Evolutionary conservation across 331 rosid genomes (phyloP).

Genomic region (Saraca asoca): DNA sequence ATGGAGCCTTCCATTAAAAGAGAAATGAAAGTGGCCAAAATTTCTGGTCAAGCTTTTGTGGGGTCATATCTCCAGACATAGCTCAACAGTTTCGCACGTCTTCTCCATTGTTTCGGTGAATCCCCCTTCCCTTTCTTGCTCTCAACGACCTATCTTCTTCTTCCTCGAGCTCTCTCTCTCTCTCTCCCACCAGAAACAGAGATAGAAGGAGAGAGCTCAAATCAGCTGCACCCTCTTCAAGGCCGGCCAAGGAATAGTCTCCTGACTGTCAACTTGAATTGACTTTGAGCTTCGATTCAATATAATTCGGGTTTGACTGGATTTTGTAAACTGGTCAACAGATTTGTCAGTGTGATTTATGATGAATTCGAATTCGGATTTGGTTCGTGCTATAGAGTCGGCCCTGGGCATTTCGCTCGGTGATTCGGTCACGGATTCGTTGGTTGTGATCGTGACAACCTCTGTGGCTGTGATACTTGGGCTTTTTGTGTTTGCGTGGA

Average conservation of each 20-base stretch:
- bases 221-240: neutral
- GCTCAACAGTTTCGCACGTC: neutral
- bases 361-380: conserved; percentile 64
- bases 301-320: conserved; percentile 30
- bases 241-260: too few relatives aligned
- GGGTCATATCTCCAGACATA: conserved; percentile 1
- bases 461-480: conserved; percentile 65
- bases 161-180: conserved; percentile 14
- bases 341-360: neutral
- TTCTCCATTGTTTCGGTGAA: conserved; percentile 14
- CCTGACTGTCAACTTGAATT: neutral
- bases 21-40: neutral
- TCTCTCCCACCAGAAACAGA: conserved; percentile 30
- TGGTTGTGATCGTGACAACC: conserved; percentile 54
- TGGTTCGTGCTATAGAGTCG: conserved; percentile 63
- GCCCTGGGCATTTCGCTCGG: conserved; percentile 68
- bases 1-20: neutral
- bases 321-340: too few relatives aligned
- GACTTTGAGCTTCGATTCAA: conserved; percentile 41
- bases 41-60: conserved; percentile 10
- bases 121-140: conserved; percentile 28
- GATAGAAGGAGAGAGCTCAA: conserved; percentile 23
- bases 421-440: conserved; percentile 64
- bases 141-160: conserved; percentile 10
- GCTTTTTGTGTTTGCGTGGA: conserved; percentile 61